These are phyloP conservation scores for Diaporthe nobilis DNA, from an alignment of 2,329 filamentous ascomycete species.

Conservation along the genomic window DNA sequence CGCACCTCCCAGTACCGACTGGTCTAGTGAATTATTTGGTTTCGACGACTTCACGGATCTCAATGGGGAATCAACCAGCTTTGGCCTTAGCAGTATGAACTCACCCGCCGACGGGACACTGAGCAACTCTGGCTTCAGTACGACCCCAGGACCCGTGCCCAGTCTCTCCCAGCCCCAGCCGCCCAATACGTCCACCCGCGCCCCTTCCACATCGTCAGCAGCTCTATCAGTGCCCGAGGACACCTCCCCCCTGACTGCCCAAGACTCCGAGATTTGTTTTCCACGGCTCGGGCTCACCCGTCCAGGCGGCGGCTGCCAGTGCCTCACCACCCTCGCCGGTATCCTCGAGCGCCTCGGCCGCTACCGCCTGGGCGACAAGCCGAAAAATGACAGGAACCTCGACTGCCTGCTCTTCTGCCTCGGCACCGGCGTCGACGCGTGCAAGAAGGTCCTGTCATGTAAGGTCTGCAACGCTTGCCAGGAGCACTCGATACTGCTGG, in stretches of 20 bases:
- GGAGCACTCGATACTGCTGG: conserved; percentile 15
- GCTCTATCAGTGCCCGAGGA: background rate
- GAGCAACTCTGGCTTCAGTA: background rate
- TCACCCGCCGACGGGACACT: background rate
- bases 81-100: background rate
- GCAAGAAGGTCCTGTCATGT: background rate
- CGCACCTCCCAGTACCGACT: conserved; percentile 2
- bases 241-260: background rate
- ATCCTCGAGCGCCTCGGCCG: conserved; percentile 17
- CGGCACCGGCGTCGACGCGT: background rate
- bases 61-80: background rate
- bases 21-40: background rate
- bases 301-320: background rate
- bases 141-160: background rate
- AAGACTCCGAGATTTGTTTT: too few species aligned
- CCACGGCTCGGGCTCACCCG: background rate
- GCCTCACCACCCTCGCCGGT: conserved; percentile 3
- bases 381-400: background rate
- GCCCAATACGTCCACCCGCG: background rate
- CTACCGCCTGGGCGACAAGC: conserved; percentile 10
- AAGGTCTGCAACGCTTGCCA: background rate
- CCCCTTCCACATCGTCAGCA: background rate
- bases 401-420: conserved; percentile 25
- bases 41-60: background rate
- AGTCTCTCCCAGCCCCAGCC: background rate